Evolutionary conservation across 2,329 filamentous ascomycete species (phyloP).

Genomic region (Dactylellina drechsleri): DNA sequence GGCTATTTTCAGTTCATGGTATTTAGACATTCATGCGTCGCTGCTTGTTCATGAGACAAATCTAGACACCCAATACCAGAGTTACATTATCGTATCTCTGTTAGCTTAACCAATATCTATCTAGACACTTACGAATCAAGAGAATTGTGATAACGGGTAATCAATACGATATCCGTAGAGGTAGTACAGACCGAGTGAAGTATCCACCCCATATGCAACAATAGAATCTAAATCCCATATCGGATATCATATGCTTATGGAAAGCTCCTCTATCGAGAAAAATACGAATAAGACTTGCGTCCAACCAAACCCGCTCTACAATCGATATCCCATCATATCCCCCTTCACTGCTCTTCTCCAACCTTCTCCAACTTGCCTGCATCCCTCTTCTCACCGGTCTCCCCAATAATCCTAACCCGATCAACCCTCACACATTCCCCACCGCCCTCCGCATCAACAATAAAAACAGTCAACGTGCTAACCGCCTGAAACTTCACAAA

Average conservation of each 20-base stretch:
- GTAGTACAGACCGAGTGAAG: too few relatives aligned
- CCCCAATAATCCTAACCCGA: constrained; percentile 73
- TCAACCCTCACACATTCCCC: constrained; percentile 84
- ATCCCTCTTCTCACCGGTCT: constrained; percentile 88
- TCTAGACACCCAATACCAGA: too few relatives aligned
- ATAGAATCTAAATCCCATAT: background rate
- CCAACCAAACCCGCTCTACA: background rate
- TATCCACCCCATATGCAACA: background rate
- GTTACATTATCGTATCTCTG: too few relatives aligned
- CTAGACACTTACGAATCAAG: too few relatives aligned
- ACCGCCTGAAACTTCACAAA: constrained; percentile 99
- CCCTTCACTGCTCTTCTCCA: constrained; percentile 70
- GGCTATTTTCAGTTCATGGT: too few relatives aligned
- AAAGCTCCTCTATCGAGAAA: background rate
- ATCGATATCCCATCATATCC: background rate
- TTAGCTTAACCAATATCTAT: too few relatives aligned
- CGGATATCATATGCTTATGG: too few relatives aligned
- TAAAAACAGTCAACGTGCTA: constrained; percentile 84
- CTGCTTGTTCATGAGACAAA: too few relatives aligned
- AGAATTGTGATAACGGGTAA: too few relatives aligned
- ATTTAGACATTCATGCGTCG: too few relatives aligned
- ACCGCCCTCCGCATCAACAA: constrained; percentile 83
- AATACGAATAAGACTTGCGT: constrained; percentile 11
- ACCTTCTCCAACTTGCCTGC: constrained; percentile 97
- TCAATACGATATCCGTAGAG: too few relatives aligned